Base-by-base conservation (phyloP, 495 filamentous ascomycete species). In the Neurospora africana region DNA sequence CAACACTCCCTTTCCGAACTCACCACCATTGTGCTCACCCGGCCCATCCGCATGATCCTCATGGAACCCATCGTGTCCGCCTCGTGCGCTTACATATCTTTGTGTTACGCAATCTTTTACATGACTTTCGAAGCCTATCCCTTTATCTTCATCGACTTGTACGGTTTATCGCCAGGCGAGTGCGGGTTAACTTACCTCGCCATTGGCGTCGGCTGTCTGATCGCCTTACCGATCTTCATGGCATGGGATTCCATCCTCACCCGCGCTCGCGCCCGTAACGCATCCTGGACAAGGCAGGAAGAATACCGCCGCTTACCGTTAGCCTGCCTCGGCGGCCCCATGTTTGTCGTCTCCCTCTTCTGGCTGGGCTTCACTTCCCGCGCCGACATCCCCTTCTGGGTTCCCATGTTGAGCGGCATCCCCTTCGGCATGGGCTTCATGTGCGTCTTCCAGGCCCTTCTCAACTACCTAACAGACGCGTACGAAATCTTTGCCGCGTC, bases 401-500 rank as follows among this genome's bases (percentile, higher is more conserved):
- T 88, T 4, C 91, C 91, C 0, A 84, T 88, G 27, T 75, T 92
- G 3, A 86, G 89, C 0, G 91, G 90, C 0, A 75, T 93, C 11
- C 81, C 89, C 2, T 93, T 93, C 74, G 92, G 92, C 21, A 82
- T 89, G 38, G 91, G 89, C 9, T 93, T 90, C 77, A 84, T 81
- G 78, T 75, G 79, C 71, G 73, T 75, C 72, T 78, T 77, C 40
- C 90, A 90, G 69, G 86, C 87, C 0, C 82, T 90, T 11, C 75
- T 91, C 17, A 93, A 91, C 74, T 93, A 93, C 73, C 82, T 93
- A 33, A 90, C 90, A 13, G 92, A 94, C 76, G 91, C 91, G 11
- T 93, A 94, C 79, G 86, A 87, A 69, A 87, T 90, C 69, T 93
- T 89, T 77, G 89, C 92, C 1, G 91, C 91, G 5, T 87, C 84